These are phyloP conservation scores for Thermothelomyces thermophilus DNA, from an alignment of 2,329 filamentous ascomycete genomes.

Conservation along the genomic window DNA sequence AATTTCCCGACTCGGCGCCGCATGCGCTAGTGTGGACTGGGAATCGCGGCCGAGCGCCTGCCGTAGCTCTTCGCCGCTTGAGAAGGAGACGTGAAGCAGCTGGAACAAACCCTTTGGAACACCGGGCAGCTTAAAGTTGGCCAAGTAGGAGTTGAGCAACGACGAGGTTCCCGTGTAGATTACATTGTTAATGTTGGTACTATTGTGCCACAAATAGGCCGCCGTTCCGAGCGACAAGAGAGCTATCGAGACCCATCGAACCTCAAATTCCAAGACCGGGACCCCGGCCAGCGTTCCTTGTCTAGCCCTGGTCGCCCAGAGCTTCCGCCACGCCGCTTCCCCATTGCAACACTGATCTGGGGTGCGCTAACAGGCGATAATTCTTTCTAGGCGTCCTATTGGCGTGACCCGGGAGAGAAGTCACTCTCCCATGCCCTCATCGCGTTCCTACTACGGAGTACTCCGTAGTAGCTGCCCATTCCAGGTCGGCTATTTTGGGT, in stretches of 20 bases:
- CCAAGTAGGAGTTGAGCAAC: too few species aligned
- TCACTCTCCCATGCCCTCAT: constrained; percentile 8
- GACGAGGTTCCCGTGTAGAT: too few species aligned
- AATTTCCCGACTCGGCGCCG: constrained; percentile 11
- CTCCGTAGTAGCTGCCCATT: neutral
- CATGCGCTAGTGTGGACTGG: constrained; percentile 3
- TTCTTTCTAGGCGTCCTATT: constrained; percentile 16
- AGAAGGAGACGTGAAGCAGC: neutral
- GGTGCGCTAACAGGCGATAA: constrained; percentile 5
- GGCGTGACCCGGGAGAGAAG: constrained; percentile 5
- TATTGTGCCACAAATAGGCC: too few species aligned
- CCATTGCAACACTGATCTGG: constrained; percentile 11
- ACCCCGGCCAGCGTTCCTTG: constrained; percentile 12
- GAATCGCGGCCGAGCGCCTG: constrained; percentile 1
- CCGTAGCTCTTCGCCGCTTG: neutral
- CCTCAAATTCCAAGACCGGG: neutral
- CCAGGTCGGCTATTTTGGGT: constrained; percentile 17
- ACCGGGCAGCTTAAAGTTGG: too few species aligned
- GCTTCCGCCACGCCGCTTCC: constrained; percentile 8
- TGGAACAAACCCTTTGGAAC: too few species aligned
- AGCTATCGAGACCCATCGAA: neutral
- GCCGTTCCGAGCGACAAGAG: neutral
- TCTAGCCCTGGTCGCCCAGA: constrained; percentile 6
- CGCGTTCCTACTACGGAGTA: constrained; percentile 13
- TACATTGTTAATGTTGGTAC: too few species aligned